Percentiles rank a stretch among this genome's conserved stretches.
phyloP scores from a whole-genome alignment of 1,284 basidiomycete genomes.

The Papiliotrema fonsecae region DNA sequence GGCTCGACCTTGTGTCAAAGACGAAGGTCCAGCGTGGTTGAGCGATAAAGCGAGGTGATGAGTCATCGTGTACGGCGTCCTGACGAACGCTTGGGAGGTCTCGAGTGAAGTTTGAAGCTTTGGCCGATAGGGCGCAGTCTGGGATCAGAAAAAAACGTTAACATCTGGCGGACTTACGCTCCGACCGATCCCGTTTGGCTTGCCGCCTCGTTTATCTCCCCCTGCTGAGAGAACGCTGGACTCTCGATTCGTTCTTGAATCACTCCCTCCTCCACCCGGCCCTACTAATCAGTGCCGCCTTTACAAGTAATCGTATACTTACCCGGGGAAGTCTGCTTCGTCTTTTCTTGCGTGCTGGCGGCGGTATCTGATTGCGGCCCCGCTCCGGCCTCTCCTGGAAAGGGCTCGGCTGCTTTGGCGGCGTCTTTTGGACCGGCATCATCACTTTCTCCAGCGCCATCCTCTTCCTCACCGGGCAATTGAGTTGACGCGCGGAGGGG shows the following conservation, averaged over 20 bases:
- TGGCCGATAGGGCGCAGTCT: constrained; percentile 38
- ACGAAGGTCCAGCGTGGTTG: constrained; percentile 32
- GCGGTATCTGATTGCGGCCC: constrained; percentile 11
- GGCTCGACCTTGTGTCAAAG: constrained; percentile 40
- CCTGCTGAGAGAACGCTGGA: constrained; percentile 15
- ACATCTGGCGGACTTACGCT: constrained; percentile 13
- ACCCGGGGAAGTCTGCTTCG: background rate
- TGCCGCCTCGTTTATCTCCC: constrained; percentile 19
- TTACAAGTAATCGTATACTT: background rate
- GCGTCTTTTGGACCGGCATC: constrained; percentile 24
- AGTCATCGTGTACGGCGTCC: constrained; percentile 71
- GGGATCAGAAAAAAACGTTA: background rate
- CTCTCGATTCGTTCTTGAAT: constrained; percentile 14
- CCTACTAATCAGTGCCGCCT: constrained; percentile 1
- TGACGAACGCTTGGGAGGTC: constrained; percentile 59
- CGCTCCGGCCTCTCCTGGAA: constrained; percentile 15
- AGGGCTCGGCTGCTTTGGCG: constrained; percentile 11
- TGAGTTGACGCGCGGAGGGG: constrained; percentile 9
- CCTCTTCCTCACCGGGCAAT: constrained; percentile 29
- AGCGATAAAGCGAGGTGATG: constrained; percentile 31
- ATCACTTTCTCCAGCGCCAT: constrained; percentile 40
- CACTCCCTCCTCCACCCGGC: constrained; percentile 5
- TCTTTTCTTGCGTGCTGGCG: background rate
- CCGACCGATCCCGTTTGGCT: constrained; percentile 12
- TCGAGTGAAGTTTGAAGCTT: constrained; percentile 40